Evolutionary conservation across 73 alveolate genomes (phyloP).

Genomic region (Tetrahymena elliotti): DNA sequence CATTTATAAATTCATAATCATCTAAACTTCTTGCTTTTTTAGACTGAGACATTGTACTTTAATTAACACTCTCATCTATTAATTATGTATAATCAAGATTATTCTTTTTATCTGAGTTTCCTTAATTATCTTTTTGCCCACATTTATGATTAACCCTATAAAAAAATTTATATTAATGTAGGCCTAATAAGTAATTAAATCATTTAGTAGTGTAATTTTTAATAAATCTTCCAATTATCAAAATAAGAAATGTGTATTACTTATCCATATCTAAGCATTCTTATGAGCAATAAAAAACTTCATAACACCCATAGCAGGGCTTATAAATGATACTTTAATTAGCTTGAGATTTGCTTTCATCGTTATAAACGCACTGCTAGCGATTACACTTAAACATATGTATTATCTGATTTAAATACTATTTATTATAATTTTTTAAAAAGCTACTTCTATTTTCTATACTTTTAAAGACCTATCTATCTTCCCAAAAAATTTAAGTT

Average conservation of each 20-base stretch:
- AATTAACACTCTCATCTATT: background rate
- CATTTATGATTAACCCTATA: background rate
- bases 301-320: background rate
- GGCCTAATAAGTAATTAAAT: too few relatives aligned
- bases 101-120: background rate
- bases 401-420: background rate
- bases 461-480: background rate
- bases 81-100: background rate
- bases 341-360: background rate
- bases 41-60: background rate
- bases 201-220: background rate
- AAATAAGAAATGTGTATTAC: background rate
- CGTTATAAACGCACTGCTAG: background rate
- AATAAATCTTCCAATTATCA: too few relatives aligned
- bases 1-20: slow-evolving; percentile 25
- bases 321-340: background rate
- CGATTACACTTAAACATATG: background rate
- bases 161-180: background rate
- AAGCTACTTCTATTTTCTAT: background rate
- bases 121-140: background rate
- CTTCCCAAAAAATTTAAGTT: background rate
- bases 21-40: slow-evolving; percentile 2
- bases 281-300: background rate
- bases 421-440: too few relatives aligned
- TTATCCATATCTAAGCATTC: background rate